A percentile compares a stretch with the other conserved stretches of the same genome.
Evolutionary conservation across 129 eudicot species (phyloP).

Genomic region (Lonicera japonica): DNA sequence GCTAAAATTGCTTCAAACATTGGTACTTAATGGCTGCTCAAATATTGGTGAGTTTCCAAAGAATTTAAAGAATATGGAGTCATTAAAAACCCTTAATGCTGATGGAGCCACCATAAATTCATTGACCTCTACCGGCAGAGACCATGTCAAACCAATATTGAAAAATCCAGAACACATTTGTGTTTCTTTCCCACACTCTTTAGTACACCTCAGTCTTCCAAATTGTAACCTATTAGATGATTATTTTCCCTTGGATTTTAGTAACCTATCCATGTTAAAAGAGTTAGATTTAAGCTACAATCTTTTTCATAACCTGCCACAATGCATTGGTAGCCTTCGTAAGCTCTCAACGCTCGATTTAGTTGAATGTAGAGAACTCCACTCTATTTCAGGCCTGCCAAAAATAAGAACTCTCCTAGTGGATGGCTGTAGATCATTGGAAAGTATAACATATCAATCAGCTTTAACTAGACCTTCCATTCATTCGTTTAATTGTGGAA

Average conservation of each 20-base stretch:
- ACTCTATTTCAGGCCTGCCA: not conserved
- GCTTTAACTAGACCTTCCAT: no score
- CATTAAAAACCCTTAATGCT: not conserved
- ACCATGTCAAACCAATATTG: not conserved
- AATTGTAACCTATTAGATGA: no score
- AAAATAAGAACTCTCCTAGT: not conserved
- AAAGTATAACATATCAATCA: not conserved
- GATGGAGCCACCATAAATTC: not conserved
- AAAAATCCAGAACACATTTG: not conserved
- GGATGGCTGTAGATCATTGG: not conserved
- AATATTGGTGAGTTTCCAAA: no score
- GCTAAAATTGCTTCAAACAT: slow-evolving; percentile 11
- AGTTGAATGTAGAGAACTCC: not conserved
- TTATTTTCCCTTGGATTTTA: no score
- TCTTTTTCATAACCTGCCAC: no score
- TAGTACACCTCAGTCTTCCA: no score
- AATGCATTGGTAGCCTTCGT: no score
- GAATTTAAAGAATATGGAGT: no score
- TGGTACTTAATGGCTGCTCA: no score
- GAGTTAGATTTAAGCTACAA: no score
- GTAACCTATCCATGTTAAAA: no score
- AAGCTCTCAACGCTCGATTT: slow-evolving; percentile 1
- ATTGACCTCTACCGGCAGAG: not conserved
- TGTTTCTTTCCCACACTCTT: slow-evolving; percentile 9
- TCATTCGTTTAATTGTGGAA: no score